Evolutionary conservation across 345 rosid genomes (phyloP), one percentile per base, ranked within the genome.

Genomic region (Salix brachista): DNA sequence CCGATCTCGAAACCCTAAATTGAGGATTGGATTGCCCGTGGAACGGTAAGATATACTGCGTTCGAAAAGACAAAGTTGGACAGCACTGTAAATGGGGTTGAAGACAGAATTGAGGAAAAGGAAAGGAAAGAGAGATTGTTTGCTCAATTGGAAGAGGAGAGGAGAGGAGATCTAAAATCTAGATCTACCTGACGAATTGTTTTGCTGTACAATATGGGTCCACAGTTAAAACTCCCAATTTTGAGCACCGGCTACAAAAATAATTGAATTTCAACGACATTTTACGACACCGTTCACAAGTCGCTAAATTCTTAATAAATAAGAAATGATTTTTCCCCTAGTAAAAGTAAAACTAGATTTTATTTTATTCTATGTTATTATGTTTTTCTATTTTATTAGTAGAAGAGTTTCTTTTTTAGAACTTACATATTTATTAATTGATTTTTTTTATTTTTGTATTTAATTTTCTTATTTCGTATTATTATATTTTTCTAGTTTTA

Each of bases 1-100:
- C 37, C 44, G 65, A 61, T 68, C 25, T 68, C 44, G 32, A 30
- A 78, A 28, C 72, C 75, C 75, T 62, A 77, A 26, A 70, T 48
- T 41, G 42, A 65, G 62, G 25, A 44, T 18, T 42, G 42, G 69
- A 12, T 69, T 58, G 42, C 66, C 28, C 8, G 62, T 62, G 3
- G 13, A 58, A 18, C 0, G 71, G 25, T 10, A 14, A 72, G 67
- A 78, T 68, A 14, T 56, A 41, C 23, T 44, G 50, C 5, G 44
- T 17, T 4, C 48, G 11, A 2, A 18, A 56, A 30, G 36, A n/a
- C 9, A 18, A 48, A 65, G 60, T 3, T 17, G 17, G 69, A 44
- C 37, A 32, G 67, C n/a, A 34, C 14, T 3, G 70, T 21, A 50
- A 62, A 26, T 34, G 19, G 65, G 42, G 54, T 10, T 2, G 42